phyloP scores from a whole-genome alignment of 2,329 filamentous ascomycete species.

The Ophiostoma perfectum region DNA sequence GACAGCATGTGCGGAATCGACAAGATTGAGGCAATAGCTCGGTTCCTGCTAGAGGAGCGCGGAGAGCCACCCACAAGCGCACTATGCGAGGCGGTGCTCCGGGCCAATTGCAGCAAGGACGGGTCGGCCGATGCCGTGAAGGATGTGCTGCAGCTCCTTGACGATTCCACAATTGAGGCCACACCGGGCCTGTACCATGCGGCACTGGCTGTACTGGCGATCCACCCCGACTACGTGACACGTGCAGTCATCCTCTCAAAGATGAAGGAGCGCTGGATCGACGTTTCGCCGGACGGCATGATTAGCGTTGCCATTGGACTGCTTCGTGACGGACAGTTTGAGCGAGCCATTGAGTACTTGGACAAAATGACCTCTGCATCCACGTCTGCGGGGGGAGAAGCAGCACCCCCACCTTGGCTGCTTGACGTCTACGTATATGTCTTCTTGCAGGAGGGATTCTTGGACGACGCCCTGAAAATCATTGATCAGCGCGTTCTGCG shows the following conservation, averaged over 20 bases:
- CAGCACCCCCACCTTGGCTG: conserved; percentile 61
- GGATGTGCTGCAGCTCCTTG: conserved; percentile 68
- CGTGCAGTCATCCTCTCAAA: conserved; percentile 65
- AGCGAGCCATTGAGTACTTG: conserved; percentile 68
- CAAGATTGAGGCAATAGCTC: conserved; percentile 44
- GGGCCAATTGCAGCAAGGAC: conserved; percentile 60
- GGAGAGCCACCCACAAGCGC: conserved; percentile 50
- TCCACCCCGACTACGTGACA: conserved; percentile 80
- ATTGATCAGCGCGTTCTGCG: conserved; percentile 50
- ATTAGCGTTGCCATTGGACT: conserved; percentile 67
- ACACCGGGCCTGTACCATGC: conserved; percentile 66
- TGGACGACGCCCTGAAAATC: conserved; percentile 70
- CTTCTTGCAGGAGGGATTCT: conserved; percentile 64
- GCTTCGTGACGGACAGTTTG: conserved; percentile 75
- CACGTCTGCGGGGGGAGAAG: conserved; percentile 30
- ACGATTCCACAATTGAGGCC: conserved; percentile 51
- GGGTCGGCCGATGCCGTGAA: conserved; percentile 63
- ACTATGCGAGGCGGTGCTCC: conserved; percentile 70
- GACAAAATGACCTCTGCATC: conserved; percentile 58
- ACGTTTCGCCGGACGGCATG: conserved; percentile 55
- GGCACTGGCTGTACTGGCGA: conserved; percentile 64
- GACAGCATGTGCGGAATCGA: conserved; percentile 36
- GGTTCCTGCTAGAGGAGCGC: conserved; percentile 53
- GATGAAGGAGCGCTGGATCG: conserved; percentile 69
- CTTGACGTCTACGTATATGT: conserved; percentile 71